phyloP scores from a whole-genome alignment of 2,329 filamentous ascomycete species.

The Clarireedia sp. region DNA sequence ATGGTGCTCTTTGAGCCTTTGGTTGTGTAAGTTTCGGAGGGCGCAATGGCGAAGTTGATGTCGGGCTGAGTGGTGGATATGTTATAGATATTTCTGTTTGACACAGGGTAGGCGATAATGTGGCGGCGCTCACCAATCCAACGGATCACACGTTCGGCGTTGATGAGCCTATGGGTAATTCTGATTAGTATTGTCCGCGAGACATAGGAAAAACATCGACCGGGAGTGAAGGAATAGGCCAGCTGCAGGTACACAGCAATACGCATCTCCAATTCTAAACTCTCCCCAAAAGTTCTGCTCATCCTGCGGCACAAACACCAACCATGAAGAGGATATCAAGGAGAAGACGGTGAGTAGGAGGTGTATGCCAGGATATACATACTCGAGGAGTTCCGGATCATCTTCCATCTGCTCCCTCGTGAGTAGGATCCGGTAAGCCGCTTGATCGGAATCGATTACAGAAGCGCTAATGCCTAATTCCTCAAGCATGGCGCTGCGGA shows the following conservation, averaged over 20 bases:
- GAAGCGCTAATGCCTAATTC: constrained; percentile 37
- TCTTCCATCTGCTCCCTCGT: constrained; percentile 56
- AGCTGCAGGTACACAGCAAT: too few species aligned
- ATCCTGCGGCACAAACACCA: too few species aligned
- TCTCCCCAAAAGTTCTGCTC: too few species aligned
- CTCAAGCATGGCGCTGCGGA: constrained; percentile 46
- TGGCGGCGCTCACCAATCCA: constrained; percentile 72
- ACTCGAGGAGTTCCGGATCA: constrained; percentile 51
- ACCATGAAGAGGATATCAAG: too few species aligned
- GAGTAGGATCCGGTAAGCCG: constrained; percentile 73
- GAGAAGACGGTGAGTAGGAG: too few species aligned
- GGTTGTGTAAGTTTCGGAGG: constrained; percentile 54
- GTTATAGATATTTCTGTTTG: constrained; percentile 58
- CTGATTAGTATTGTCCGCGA: too few species aligned
- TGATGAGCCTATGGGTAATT: constrained; percentile 38
- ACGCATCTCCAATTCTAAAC: too few species aligned
- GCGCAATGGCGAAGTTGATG: constrained; percentile 49
- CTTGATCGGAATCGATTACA: constrained; percentile 64
- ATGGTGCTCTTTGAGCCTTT: constrained; percentile 52
- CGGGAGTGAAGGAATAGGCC: too few species aligned
- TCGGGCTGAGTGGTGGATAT: constrained; percentile 56
- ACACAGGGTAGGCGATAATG: constrained; percentile 71
- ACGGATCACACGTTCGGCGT: constrained; percentile 58
- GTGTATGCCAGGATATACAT: too few species aligned
- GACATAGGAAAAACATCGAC: too few species aligned